These are phyloP conservation scores for Aschersonia sp. DNA, from an alignment of 2,329 filamentous ascomycete species.

Conservation along the genomic window DNA sequence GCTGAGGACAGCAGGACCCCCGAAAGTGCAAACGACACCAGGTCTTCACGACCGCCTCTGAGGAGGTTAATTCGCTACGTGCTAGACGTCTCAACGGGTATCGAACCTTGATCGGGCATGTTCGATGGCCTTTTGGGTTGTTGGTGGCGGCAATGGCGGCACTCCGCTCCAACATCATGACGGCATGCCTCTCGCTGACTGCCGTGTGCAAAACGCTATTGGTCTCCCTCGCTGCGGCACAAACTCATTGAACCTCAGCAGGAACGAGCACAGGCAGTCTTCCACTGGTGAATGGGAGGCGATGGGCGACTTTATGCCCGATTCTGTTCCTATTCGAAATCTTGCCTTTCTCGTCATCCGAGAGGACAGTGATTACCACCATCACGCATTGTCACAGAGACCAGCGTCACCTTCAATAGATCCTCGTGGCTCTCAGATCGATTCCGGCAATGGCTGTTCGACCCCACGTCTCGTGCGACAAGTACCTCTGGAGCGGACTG, in stretches of 20 bases:
- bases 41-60: no score
- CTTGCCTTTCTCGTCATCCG: slow-evolving; percentile 23
- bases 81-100: no score
- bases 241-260: neutral
- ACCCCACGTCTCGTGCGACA: neutral
- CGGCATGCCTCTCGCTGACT: neutral
- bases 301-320: neutral
- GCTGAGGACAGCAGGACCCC: no score
- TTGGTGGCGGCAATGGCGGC: slow-evolving; percentile 13
- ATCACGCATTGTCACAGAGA: slow-evolving; percentile 3
- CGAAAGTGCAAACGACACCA: no score
- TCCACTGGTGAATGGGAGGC: neutral
- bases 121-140: slow-evolving; percentile 26
- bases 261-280: neutral
- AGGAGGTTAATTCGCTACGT: no score
- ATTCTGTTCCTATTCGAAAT: slow-evolving; percentile 17
- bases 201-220: no score
- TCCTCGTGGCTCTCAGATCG: neutral
- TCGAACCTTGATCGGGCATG: slow-evolving; percentile 10
- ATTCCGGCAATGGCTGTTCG: neutral
- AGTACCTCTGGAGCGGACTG: slow-evolving; percentile 30
- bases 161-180: slow-evolving; percentile 12
- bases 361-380: slow-evolving; percentile 12
- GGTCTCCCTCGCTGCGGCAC: neutral
- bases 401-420: slow-evolving; percentile 9